Evolutionary conservation across 371 early-diverging fungal genomes (phyloP).

Genomic region (Fennellomyces sp.): DNA sequence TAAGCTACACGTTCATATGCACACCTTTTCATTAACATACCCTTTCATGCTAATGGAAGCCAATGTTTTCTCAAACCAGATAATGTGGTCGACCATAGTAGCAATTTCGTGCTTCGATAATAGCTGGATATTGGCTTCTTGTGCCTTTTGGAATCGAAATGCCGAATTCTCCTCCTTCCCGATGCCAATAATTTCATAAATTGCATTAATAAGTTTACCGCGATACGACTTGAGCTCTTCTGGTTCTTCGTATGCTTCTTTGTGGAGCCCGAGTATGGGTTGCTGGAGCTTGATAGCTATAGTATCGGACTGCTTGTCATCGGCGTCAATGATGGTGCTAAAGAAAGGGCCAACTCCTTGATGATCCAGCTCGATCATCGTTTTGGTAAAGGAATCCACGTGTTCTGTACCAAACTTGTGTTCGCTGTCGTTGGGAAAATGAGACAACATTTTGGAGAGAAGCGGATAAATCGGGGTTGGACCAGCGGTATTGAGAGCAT

Average conservation of each 20-base stretch:
- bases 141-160: too few relatives aligned
- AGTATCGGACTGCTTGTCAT: conserved; percentile 47
- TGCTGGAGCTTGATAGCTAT: conserved; percentile 44
- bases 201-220: too few relatives aligned
- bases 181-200: too few relatives aligned
- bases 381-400: not conserved
- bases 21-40: too few relatives aligned
- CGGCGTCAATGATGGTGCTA: conserved; percentile 35
- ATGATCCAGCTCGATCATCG: not conserved
- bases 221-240: conserved; percentile 27
- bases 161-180: too few relatives aligned
- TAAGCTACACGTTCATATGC: too few relatives aligned
- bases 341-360: conserved; percentile 26
- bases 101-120: conserved; percentile 18
- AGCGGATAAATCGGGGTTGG: conserved; percentile 47
- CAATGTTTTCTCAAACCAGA: conserved; percentile 52
- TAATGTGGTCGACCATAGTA: conserved; percentile 31
- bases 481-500: conserved; percentile 39
- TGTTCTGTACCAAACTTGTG: not conserved
- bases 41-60: conserved; percentile 27
- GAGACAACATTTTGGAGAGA: conserved; percentile 13
- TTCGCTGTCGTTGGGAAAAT: too few relatives aligned
- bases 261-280: conserved; percentile 46
- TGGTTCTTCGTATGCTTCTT: conserved; percentile 60
- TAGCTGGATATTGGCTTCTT: conserved; percentile 1